Percentiles rank a stretch among this genome's conserved stretches.
These are phyloP conservation scores for Cenchrus americanus DNA, from an alignment of 176 grass and related monocot genomes.

Conservation along the genomic window DNA sequence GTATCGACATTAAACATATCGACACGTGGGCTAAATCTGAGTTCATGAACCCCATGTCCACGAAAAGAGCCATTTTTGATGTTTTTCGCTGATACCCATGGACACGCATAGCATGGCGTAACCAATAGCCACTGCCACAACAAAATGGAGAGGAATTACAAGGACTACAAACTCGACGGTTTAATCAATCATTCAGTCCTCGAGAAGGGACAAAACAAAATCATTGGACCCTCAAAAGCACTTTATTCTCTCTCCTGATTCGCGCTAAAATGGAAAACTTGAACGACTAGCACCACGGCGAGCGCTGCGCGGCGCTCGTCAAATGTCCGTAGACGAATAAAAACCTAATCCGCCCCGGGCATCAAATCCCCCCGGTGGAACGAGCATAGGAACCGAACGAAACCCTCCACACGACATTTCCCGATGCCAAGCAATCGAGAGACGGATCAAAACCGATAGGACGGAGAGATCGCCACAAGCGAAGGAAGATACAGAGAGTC, in stretches of 20 bases:
- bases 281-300: not conserved
- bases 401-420: not conserved
- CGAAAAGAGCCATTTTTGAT: not conserved
- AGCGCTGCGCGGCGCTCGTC: not conserved
- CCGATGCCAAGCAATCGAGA: not conserved
- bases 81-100: not conserved
- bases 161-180: not conserved
- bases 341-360: not conserved
- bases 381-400: not conserved
- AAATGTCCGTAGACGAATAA: not conserved
- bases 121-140: not conserved
- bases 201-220: not conserved
- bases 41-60: not conserved
- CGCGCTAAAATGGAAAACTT: not conserved
- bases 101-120: not conserved
- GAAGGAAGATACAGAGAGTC: not conserved
- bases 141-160: not conserved
- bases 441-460: not conserved
- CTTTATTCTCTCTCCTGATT: not conserved
- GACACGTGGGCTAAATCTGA: not conserved
- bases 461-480: not conserved
- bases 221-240: not conserved
- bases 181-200: not conserved
- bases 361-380: not conserved
- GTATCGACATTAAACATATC: not conserved